Conservation (phyloP, 306 rosid species). For the Trichosanthes cucumerina region DNA sequence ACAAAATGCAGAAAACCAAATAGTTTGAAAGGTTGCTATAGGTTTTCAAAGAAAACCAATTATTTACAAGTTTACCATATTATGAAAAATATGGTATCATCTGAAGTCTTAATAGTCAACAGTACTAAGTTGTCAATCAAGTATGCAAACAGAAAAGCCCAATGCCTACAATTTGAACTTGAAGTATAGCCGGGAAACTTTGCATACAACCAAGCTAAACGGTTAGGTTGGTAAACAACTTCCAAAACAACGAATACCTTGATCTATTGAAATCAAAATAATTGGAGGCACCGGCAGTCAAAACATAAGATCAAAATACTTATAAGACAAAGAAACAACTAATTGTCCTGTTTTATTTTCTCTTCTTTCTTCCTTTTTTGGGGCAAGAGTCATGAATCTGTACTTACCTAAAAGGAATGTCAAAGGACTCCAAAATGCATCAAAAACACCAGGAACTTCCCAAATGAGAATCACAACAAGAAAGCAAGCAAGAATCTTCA, state of each 20-base stretch:
- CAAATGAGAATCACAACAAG: constrained; percentile 81
- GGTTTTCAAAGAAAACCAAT: not conserved
- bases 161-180: not conserved
- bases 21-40: not conserved
- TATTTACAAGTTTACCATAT: not conserved
- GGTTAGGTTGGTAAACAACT: not conserved
- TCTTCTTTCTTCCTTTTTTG: not conserved
- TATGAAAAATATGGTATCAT: not conserved
- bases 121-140: not conserved
- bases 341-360: not conserved
- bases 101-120: not conserved
- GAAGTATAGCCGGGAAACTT: not conserved
- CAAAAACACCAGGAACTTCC: constrained; percentile 95
- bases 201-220: not conserved
- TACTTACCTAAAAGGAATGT: constrained; percentile 64
- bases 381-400: not conserved
- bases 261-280: not conserved
- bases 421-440: constrained; percentile 61
- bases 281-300: not conserved
- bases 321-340: not conserved
- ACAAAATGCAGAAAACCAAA: not conserved
- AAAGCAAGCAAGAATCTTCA: constrained; percentile 81
- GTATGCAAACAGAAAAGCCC: not conserved
- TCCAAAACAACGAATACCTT: not conserved
- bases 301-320: constrained; percentile 6